Evolutionary conservation across 2,329 filamentous ascomycete species (phyloP), one percentile per base, ranked within the genome.

Genomic region (Monosporascus ibericus): DNA sequence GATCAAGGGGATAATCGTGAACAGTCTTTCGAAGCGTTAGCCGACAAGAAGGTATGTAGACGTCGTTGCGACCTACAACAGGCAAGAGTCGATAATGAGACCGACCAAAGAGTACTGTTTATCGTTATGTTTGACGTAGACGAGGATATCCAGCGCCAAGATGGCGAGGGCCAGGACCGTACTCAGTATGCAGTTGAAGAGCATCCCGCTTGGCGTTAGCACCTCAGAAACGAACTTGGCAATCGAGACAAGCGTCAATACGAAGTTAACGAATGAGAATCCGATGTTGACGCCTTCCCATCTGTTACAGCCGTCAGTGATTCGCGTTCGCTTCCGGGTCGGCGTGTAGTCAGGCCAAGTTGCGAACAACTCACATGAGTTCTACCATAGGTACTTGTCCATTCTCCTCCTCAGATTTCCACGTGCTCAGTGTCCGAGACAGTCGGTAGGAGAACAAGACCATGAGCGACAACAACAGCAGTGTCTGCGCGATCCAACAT

Each of bases 401-500:
- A 34, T 65, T 67, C 25, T 67, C 64, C 30, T 73, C 59, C 37
- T 72, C 60, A 3, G 74, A 72, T n/a, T 72, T 63, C 57, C 72
- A 75, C 9, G 71, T 67, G 20, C 68, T 67, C 27, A 76, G 59
- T 0, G 77, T 78, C 46, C 73, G 69, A 27, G 74, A 75, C 7
- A 84, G 69, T 14, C 79, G 73, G 65, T 76, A 80, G 27, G 76
- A 70, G 57, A 82, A 82, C 7, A 82, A 64, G 15, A 75, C 79
- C 62, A 79, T 72, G 52, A 80, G 65, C 39, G 70, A 61, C 48
- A 77, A 60, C 44, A 79, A 64, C 18, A 81, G 64, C 3, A 65
- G 59, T 4, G 78, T 63, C 62, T 83, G 79, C 5, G 75, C 56
- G 7, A 66, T 59, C 80, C 80, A 84, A 44, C 72, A 69, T 6